A percentile compares a stretch with the other conserved stretches of the same genome.
phyloP scores from a whole-genome alignment of 2,329 filamentous ascomycete genomes.

The Rhynchosporium secalis region DNA sequence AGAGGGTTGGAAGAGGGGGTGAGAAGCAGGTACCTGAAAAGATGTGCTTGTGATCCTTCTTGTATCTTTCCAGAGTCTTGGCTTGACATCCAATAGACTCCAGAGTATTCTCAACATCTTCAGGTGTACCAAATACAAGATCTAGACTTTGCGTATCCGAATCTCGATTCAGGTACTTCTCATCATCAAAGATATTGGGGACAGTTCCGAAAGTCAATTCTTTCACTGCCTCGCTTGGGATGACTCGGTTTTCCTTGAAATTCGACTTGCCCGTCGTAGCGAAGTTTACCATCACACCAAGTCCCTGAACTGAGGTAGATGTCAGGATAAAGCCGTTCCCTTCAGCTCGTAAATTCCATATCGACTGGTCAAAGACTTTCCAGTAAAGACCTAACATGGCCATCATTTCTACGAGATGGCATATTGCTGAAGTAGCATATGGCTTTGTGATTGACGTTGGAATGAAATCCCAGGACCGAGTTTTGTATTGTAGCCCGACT shows the following conservation, averaged over 20 bases:
- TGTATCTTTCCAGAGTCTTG: slow-evolving; percentile 49
- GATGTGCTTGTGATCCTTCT: slow-evolving; percentile 37
- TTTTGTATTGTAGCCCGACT: slow-evolving; percentile 38
- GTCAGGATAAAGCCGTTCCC: slow-evolving; percentile 42
- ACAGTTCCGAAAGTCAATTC: slow-evolving; percentile 57
- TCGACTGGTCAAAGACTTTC: slow-evolving; percentile 56
- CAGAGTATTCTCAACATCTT: slow-evolving; percentile 54
- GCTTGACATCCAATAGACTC: slow-evolving; percentile 55
- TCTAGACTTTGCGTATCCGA: slow-evolving; percentile 38
- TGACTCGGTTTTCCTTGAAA: slow-evolving; percentile 52
- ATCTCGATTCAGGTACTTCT: slow-evolving; percentile 41
- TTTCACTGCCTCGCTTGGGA: slow-evolving; percentile 55
- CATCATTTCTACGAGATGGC: slow-evolving; percentile 41
- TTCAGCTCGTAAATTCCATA: slow-evolving; percentile 49
- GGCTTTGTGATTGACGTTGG: slow-evolving; percentile 42
- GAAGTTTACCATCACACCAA: slow-evolving; percentile 57
- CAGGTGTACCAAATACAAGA: slow-evolving; percentile 50
- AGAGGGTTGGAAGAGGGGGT: too few relatives aligned
- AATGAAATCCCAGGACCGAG: slow-evolving; percentile 44
- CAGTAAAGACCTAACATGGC: slow-evolving; percentile 52
- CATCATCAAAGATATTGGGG: slow-evolving; percentile 54
- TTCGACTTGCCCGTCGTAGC: slow-evolving; percentile 50
- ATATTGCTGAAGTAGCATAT: slow-evolving; percentile 41
- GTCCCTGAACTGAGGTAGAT: slow-evolving; percentile 44
- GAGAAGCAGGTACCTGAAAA: slow-evolving; percentile 32